Evolutionary conservation across 192 early-diverging fungal genomes (phyloP).

Genomic region (Coemansia sp.): DNA sequence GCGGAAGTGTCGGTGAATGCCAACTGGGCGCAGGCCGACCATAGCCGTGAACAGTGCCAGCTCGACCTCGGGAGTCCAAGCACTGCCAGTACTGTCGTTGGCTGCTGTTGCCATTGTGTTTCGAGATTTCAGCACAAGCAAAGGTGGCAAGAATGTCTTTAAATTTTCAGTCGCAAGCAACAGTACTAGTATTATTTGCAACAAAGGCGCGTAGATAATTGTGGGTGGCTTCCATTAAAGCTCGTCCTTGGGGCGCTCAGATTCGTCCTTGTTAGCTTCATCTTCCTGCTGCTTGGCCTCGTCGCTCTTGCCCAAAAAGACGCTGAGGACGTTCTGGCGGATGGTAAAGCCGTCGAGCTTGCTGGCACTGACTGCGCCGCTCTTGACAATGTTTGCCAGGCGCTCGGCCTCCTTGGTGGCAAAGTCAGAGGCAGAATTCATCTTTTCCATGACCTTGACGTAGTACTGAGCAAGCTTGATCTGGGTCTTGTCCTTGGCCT

Average conservation of each 20-base stretch:
- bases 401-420: conserved; percentile 75
- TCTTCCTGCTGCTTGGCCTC: conserved; percentile 28
- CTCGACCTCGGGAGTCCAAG: conserved; percentile 42
- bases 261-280: background rate
- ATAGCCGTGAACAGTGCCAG: conserved; percentile 44
- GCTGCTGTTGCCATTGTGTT: conserved; percentile 1
- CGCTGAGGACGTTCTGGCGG: conserved; percentile 78
- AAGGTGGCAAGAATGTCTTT: too few relatives aligned
- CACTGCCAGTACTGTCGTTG: background rate
- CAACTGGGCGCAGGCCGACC: conserved; percentile 47
- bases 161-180: too few relatives aligned
- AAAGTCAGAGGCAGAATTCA: conserved; percentile 65
- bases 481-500: conserved; percentile 44
- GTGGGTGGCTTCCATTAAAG: conserved; percentile 18
- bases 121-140: too few relatives aligned
- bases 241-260: conserved; percentile 46
- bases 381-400: conserved; percentile 71
- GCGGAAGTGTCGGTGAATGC: conserved; percentile 49
- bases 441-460: conserved; percentile 89
- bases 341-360: conserved; percentile 85
- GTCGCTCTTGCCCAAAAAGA: conserved; percentile 46
- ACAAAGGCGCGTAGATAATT: too few relatives aligned
- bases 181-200: too few relatives aligned
- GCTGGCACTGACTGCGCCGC: conserved; percentile 61
- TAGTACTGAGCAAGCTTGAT: conserved; percentile 77